Evolutionary conservation across 495 filamentous ascomycete genomes (phyloP).

Genomic region (Durotheca rogersii): DNA sequence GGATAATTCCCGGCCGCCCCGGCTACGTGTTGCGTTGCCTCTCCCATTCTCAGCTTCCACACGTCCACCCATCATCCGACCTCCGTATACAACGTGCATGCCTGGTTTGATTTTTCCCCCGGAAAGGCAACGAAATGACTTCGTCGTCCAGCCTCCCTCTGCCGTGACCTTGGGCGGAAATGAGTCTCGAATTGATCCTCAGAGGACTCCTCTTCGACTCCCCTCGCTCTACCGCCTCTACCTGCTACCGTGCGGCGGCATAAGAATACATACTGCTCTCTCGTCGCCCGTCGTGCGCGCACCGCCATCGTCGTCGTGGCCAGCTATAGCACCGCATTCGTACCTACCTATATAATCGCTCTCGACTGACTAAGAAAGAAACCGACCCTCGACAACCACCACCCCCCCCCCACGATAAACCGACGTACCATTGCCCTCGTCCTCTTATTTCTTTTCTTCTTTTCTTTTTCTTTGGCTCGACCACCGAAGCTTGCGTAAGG

Average conservation of each 20-base stretch:
- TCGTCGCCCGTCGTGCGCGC: slow-evolving; percentile 9
- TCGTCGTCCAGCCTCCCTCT: slow-evolving; percentile 9
- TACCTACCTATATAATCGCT: not conserved
- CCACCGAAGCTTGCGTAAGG: slow-evolving; percentile 18
- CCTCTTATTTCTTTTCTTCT: too few species aligned
- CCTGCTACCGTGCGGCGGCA: slow-evolving; percentile 8
- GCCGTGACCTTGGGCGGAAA: slow-evolving; percentile 5
- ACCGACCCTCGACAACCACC: not conserved
- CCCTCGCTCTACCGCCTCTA: slow-evolving; percentile 1
- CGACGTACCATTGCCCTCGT: slow-evolving; percentile 7
- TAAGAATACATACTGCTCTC: too few species aligned
- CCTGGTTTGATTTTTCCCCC: not conserved
- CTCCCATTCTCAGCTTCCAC: slow-evolving; percentile 11
- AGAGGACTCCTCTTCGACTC: slow-evolving; percentile 3
- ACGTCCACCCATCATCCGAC: slow-evolving; percentile 16
- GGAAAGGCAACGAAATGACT: slow-evolving; percentile 12
- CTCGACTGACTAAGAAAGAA: slow-evolving; percentile 17
- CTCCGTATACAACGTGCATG: not conserved
- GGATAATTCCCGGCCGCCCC: slow-evolving; percentile 23
- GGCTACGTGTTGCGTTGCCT: slow-evolving; percentile 12
- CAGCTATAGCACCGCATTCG: slow-evolving; percentile 1
- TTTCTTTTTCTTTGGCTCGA: too few species aligned
- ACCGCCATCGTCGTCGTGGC: slow-evolving; percentile 12
- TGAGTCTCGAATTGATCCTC: slow-evolving; percentile 13
- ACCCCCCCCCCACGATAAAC: not conserved